Evolutionary conservation across 805 yeast species (phyloP), one percentile per base, ranked within the genome.

Genomic region (Candida adriatica): DNA sequence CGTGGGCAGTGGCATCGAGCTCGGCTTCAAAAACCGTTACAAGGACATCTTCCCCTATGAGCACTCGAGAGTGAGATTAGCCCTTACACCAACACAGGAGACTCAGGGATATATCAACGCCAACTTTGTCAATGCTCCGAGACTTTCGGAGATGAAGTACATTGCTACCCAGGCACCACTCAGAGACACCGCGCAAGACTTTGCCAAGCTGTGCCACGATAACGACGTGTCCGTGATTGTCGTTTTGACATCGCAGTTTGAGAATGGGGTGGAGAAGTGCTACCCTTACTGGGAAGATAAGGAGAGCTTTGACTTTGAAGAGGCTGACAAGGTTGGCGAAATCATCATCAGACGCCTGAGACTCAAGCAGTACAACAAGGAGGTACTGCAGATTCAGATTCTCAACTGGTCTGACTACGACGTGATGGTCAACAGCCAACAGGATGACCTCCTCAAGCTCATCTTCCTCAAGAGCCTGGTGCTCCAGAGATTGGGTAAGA

Each of bases 141-240:
- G 35, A 2, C 16, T 42, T 6, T 31, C 43, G 2, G 30, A 46
- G 5, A 37, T 58, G 24, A 66, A 69, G 24, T 82, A 79, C 49
- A 83, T 88, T 46, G 96, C 95, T 1, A 72, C 94, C 1, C 96
- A 90, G 55, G 98, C 96, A 2, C 98, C 98, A 3, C 56, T 83
- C 37, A 54, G 52, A 3, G 68, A 68, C 23, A 90, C 97, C 0
- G 67, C 79, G 16, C 76, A 75, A 14, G 95, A 90, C 53, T 88
- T 90, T 48, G 87, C 94, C 80, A 80, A 79, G 35, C 75, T 87
- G 59, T 68, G 83, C 11, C 61, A 73, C 25, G 76, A 79, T 35
- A 73, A 83, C 42, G 55, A 65, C 13, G 70, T 76, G 9, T 78
- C 82, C 6, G 53, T 90, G 4, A 73, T 90, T 17, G 56, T 90